Conservation (phyloP, 768 basidiomycete species). For the Hericium coralloides region DNA sequence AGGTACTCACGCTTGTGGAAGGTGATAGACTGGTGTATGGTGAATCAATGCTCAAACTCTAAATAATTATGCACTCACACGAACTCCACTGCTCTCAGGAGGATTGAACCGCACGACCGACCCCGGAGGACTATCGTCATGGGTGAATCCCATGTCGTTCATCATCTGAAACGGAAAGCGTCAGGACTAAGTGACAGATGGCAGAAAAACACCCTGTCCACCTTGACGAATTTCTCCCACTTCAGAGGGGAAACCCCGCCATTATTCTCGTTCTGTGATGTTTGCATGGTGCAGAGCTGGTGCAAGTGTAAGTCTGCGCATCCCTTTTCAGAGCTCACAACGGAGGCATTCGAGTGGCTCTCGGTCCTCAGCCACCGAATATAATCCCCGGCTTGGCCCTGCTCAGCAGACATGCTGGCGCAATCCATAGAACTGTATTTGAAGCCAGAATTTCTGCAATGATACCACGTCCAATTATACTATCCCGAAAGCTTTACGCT, state of each 20-base stretch:
- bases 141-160: conserved; percentile 22
- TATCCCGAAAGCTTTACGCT: no score
- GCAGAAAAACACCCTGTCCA: conserved; percentile 12
- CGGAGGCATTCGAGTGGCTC: no score
- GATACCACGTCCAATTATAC: no score
- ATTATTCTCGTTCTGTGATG: no score
- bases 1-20: conserved; percentile 21
- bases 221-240: conserved; percentile 26
- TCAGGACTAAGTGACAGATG: background rate
- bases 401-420: no score
- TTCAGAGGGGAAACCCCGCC: conserved; percentile 18
- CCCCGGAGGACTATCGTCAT: conserved; percentile 21
- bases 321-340: no score
- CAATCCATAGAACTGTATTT: no score
- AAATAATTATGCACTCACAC: background rate
- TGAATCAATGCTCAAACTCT: background rate
- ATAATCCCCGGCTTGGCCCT: no score
- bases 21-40: conserved; percentile 15
- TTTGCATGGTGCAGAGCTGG: no score
- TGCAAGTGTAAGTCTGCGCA: no score
- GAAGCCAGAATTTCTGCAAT: no score
- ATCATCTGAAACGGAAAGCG: conserved; percentile 15
- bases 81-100: conserved; percentile 8
- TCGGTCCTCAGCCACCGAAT: no score
- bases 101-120: conserved; percentile 25